Evolutionary conservation across 306 rosid genomes (phyloP), one percentile per base, ranked within the genome.

Genomic region (Dalbergia cochinchinensis): DNA sequence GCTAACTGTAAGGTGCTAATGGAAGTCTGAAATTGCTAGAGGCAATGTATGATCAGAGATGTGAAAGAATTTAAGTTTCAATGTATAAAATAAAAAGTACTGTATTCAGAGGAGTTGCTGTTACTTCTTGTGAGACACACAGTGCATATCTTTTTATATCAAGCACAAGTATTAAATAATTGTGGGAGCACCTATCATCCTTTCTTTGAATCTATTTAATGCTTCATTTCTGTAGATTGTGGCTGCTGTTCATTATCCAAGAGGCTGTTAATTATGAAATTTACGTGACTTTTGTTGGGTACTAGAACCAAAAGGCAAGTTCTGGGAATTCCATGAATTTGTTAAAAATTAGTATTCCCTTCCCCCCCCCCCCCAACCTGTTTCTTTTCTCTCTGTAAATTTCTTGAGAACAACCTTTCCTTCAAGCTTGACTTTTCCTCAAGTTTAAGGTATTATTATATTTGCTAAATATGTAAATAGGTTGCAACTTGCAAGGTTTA

Each of bases 241-340:
- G 50, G 48, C 78, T 45, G 57, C 80, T 69, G 57, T 66, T 58
- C 75, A 58, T 71, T 65, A 71, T 71, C 13, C 73, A 5, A 20
- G 64, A 72, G 66, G 61, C 34, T 31, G 71, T 76, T 73, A 45
- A 65, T 50, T 69, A 69, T 75, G 69, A 69, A 80, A 54, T 61
- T 59, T 70, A 76, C 60, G 45, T 70, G 78, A 16, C 75, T 80
- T 33, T 26, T 80, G 68, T 80, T 76, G 67, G 50, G 79, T 54
- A 58, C 70, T 74, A 42, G 78, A 74, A 61, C 45, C 69, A 9
- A 31, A 65, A 65, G 65, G 65, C 58, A 54, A 51, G 80, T 79
- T 41, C 67, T 13, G 22, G 63, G 65, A 61, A 61, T 62, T 62
- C 20, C 8, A 68, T 54, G 16, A 42, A 26, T 68, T 69, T 62